Conservation (phyloP, 2,329 filamentous ascomycete species). For the Pseudomassariella vexata region DNA sequence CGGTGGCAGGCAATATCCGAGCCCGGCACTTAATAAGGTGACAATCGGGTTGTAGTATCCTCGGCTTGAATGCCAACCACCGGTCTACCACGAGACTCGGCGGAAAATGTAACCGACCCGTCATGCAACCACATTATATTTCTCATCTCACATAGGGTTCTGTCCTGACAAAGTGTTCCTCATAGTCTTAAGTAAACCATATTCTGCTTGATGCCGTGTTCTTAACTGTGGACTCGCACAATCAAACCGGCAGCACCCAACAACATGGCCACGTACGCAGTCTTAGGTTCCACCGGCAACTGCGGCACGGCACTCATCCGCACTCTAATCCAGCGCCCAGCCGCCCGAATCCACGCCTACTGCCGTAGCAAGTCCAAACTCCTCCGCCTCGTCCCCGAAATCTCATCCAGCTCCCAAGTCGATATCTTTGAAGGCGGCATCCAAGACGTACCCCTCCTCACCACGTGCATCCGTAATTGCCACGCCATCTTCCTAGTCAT, state of each 20-base stretch:
- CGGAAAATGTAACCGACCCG: too few relatives aligned
- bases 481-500: conserved; percentile 33
- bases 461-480: conserved; percentile 26
- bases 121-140: too few relatives aligned
- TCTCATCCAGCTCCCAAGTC: conserved; percentile 24
- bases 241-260: too few relatives aligned
- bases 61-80: too few relatives aligned
- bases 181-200: too few relatives aligned
- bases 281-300: conserved; percentile 38
- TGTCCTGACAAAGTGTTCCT: too few relatives aligned
- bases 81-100: too few relatives aligned
- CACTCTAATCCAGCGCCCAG: conserved; percentile 26
- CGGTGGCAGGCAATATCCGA: too few relatives aligned
- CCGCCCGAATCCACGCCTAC: conserved; percentile 32
- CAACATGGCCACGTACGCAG: conserved; percentile 25
- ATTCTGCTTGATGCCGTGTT: neutral
- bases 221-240: too few relatives aligned
- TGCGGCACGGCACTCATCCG: conserved; percentile 34
- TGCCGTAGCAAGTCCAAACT: conserved; percentile 37
- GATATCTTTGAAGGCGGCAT: conserved; percentile 36
- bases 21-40: too few relatives aligned
- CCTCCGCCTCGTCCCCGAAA: conserved; percentile 22
- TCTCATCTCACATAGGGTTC: too few relatives aligned
- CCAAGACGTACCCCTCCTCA: conserved; percentile 29
- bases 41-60: too few relatives aligned